Evolutionary conservation across 2,329 filamentous ascomycete species (phyloP).

Genomic region (Nothopassalora personata): DNA sequence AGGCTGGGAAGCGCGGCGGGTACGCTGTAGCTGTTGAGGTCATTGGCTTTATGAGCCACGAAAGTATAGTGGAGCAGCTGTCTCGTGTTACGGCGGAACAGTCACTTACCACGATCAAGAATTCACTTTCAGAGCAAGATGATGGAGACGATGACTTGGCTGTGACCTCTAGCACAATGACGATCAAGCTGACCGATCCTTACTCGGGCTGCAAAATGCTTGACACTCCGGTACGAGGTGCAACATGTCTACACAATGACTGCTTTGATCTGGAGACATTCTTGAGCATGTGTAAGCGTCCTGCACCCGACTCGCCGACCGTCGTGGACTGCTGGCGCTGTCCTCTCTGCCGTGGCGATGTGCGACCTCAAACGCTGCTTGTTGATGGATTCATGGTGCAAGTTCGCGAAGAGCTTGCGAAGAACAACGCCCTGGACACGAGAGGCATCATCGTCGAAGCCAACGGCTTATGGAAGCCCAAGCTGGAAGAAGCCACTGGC

Average conservation of each 20-base stretch:
- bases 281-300: slow-evolving; percentile 57
- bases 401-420: slow-evolving; percentile 51
- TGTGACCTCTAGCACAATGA: slow-evolving; percentile 37
- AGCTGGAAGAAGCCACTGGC: slow-evolving; percentile 24
- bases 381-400: slow-evolving; percentile 68
- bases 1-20: slow-evolving; percentile 35
- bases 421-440: slow-evolving; percentile 32
- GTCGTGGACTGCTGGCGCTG: slow-evolving; percentile 75
- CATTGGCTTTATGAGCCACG: slow-evolving; percentile 50
- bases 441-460: slow-evolving; percentile 59
- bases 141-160: slow-evolving; percentile 47
- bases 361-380: slow-evolving; percentile 63
- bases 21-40: slow-evolving; percentile 67
- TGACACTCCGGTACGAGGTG: slow-evolving; percentile 65
- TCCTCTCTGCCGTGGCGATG: slow-evolving; percentile 74
- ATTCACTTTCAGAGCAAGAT: slow-evolving; percentile 36
- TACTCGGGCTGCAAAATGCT: slow-evolving; percentile 51
- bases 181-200: slow-evolving; percentile 45
- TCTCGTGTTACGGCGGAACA: slow-evolving; percentile 38
- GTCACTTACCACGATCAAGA: slow-evolving; percentile 55
- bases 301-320: slow-evolving; percentile 28
- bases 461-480: slow-evolving; percentile 59
- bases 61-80: slow-evolving; percentile 35
- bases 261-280: slow-evolving; percentile 88
- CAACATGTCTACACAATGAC: slow-evolving; percentile 67